phyloP scores from a whole-genome alignment of 768 basidiomycete species.

The Phaeolepiota aurea region DNA sequence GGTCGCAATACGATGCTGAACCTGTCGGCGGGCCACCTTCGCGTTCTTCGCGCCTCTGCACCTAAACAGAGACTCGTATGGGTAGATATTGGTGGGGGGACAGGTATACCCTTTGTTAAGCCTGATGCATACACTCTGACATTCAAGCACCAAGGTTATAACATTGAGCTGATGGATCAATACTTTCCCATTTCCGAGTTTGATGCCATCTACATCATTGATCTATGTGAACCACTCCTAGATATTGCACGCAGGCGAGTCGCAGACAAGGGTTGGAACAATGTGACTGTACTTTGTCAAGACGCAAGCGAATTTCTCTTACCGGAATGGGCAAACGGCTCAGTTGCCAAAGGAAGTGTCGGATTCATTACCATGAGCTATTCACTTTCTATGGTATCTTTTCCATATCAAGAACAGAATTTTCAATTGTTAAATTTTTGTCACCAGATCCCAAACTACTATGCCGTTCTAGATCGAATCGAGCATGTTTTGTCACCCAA shows the following conservation, averaged over 20 bases:
- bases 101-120: slow-evolving; percentile 26
- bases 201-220: slow-evolving; percentile 63
- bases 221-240: slow-evolving; percentile 65
- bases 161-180: slow-evolving; percentile 67
- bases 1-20: slow-evolving; percentile 68
- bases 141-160: slow-evolving; percentile 27
- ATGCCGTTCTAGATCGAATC: slow-evolving; percentile 59
- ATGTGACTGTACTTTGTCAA: slow-evolving; percentile 64
- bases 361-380: slow-evolving; percentile 48
- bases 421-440: background rate
- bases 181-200: slow-evolving; percentile 49
- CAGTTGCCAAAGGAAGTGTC: slow-evolving; percentile 46
- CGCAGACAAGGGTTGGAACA: slow-evolving; percentile 58
- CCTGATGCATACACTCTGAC: background rate
- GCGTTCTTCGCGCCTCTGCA: slow-evolving; percentile 29
- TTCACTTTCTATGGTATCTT: slow-evolving; percentile 44
- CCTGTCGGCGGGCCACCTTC: slow-evolving; percentile 57
- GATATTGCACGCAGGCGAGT: slow-evolving; percentile 66
- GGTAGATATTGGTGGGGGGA: slow-evolving; percentile 77
- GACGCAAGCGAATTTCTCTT: slow-evolving; percentile 63
- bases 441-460: slow-evolving; percentile 50
- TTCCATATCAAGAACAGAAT: background rate
- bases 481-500: slow-evolving; percentile 55
- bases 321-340: slow-evolving; percentile 44
- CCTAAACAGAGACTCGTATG: slow-evolving; percentile 50